Percentiles rank a stretch among this genome's conserved stretches.
These are phyloP conservation scores for Lentinula sp. DNA, from an alignment of 768 basidiomycete species.

Conservation along the genomic window DNA sequence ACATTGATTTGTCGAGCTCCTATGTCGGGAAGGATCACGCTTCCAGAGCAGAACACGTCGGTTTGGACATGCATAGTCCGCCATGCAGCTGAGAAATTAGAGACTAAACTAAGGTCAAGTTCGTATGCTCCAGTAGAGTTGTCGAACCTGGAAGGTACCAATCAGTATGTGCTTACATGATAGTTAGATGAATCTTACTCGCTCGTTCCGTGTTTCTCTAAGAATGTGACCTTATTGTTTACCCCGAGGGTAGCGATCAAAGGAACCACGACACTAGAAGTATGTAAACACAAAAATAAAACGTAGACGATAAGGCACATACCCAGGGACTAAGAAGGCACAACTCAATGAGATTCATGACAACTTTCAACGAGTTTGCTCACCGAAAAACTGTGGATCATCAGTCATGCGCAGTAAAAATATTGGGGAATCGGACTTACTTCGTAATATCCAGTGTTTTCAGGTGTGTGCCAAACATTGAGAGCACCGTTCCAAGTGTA, in stretches of 20 bases:
- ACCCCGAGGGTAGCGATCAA: conserved; percentile 70
- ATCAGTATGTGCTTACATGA: not conserved
- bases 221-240: conserved; percentile 77
- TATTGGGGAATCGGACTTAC: conserved; percentile 26
- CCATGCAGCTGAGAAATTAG: conserved; percentile 53
- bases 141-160: conserved; percentile 25
- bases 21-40: conserved; percentile 71
- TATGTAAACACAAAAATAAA: not conserved
- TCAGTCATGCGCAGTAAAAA: not conserved
- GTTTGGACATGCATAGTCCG: conserved; percentile 71
- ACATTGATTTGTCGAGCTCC: conserved; percentile 60
- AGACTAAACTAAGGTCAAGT: conserved; percentile 54
- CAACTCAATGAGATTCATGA: conserved; percentile 11
- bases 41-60: conserved; percentile 77
- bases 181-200: conserved; percentile 25
- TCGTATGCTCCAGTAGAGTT: conserved; percentile 80
- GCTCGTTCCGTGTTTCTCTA: conserved; percentile 69
- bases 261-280: conserved; percentile 57
- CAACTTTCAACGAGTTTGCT: not conserved
- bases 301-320: conserved; percentile 12
- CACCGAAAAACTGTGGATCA: conserved; percentile 6
- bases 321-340: conserved; percentile 40
- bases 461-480: conserved; percentile 61
- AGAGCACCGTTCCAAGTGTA: conserved; percentile 50
- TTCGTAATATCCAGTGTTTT: conserved; percentile 65